Base-by-base conservation (phyloP, 768 basidiomycete genomes). In the Leccinum uliginosum region DNA sequence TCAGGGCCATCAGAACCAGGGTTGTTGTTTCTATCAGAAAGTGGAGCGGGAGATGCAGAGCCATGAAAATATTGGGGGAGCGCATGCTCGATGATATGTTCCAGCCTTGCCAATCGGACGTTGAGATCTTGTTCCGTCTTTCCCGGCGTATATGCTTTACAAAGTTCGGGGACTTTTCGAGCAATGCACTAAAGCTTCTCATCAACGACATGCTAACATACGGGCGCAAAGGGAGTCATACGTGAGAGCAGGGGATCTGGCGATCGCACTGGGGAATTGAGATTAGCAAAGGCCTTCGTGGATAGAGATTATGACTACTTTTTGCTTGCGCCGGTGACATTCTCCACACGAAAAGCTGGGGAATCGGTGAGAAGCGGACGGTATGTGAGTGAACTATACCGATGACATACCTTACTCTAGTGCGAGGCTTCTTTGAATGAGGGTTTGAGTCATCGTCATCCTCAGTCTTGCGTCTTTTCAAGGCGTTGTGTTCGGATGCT, bases 301-400 rank as follows among this genome's bases (percentile, higher is more conserved):
- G 15, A 61, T 29, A 60, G 35, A 27, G 50, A 53, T 34, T 26
- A 23, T 23, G 48, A 56, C 8, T 55, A 88, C 90, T 81, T 92
- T 92, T 73, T 93, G 91, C 69, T 93, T 93, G 59, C 91, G 78
- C 21, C 91, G 83, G 74, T 93, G 91, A 61, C 91, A 93, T 74
- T 93, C 91, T 17, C 88, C 88, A 56, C 90, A 91, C 9, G 89
- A 91, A 62, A 90, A 91, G 71, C 89, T 91, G 65, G 7, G 46
- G 53, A 47, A 14, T 52, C 21, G 17, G 23, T 65, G 55, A 61
- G 38, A 34, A 54, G 56, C 32, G 23, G 40, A 6, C 24, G 30
- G 29, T 55, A 50, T 19, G 38, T 27, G 53, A 48, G 55, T 53
- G 34, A 49, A 56, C n/a, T 23, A 35, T 48, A 50, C 57, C 77